Conservation (phyloP, 495 filamentous ascomycete species). For the Ascobolus immersus region DNA sequence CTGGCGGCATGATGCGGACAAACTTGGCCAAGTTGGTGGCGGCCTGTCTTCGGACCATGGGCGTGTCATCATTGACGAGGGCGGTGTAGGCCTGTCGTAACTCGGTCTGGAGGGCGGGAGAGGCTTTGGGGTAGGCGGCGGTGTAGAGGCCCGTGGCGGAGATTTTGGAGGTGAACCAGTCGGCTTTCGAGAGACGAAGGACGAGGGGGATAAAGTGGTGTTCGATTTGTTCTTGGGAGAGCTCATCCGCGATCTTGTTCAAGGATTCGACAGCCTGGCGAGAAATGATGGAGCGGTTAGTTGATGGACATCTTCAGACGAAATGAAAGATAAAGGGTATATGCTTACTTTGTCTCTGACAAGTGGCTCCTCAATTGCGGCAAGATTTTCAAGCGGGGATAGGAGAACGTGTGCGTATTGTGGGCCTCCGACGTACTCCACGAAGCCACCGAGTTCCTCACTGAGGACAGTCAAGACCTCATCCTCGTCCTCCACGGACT, state of each 20-base stretch:
- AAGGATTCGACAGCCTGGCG: constrained; percentile 82
- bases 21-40: constrained; percentile 94
- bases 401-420: constrained; percentile 86
- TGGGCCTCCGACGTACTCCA: constrained; percentile 90
- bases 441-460: constrained; percentile 83
- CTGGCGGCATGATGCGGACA: constrained; percentile 76
- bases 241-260: constrained; percentile 89
- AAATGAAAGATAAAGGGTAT: too few species aligned
- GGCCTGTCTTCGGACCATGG: constrained; percentile 91
- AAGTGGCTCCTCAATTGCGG: constrained; percentile 90
- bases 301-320: too few species aligned
- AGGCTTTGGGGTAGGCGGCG: constrained; percentile 70
- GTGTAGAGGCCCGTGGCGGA: constrained; percentile 89
- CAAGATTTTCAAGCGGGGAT: constrained; percentile 89
- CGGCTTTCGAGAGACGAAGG: constrained; percentile 86
- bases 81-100: constrained; percentile 73
- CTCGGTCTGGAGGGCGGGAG: constrained; percentile 56
- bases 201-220: constrained; percentile 87
- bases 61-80: constrained; percentile 91
- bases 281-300: constrained; percentile 2
- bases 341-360: constrained; percentile 70
- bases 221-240: constrained; percentile 78
- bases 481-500: constrained; percentile 96
- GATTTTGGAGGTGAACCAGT: constrained; percentile 99
- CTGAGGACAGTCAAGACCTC: constrained; percentile 92